Percentiles rank a stretch among this genome's conserved stretches.
Conservation (phyloP, 2,329 filamentous ascomycete genomes). For the Colletotrichum sp. region DNA sequence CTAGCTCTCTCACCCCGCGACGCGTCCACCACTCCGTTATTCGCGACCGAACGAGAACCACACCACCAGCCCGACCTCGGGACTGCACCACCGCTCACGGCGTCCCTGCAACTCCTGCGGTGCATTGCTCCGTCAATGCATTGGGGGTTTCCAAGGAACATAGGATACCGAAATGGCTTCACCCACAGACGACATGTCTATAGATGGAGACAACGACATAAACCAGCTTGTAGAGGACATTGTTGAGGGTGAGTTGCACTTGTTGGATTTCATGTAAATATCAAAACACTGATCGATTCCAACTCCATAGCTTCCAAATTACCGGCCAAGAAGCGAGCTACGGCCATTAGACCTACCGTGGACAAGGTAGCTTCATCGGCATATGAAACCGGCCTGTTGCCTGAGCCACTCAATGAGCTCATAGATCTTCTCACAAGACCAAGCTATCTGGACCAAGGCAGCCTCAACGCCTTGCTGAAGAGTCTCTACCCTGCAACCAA, state of each 20-base stretch:
- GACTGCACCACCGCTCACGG: not conserved
- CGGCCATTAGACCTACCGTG: constrained; percentile 67
- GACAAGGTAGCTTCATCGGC: constrained; percentile 67
- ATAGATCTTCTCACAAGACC: constrained; percentile 71
- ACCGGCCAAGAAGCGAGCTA: constrained; percentile 69
- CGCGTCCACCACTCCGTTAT: constrained; percentile 2
- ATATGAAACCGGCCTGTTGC: constrained; percentile 72
- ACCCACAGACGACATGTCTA: constrained; percentile 19
- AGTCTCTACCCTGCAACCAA: constrained; percentile 76
- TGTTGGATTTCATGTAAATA: not conserved
- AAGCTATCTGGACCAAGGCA: constrained; percentile 78
- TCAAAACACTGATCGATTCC: not conserved
- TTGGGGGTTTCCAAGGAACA: not conserved
- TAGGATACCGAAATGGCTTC: not conserved
- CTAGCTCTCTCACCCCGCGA: not conserved
- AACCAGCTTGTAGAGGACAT: constrained; percentile 40
- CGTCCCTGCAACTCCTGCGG: not conserved
- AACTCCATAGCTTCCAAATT: constrained; percentile 55
- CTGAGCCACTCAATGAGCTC: constrained; percentile 64
- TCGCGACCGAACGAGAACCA: not conserved
- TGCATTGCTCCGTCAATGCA: not conserved
- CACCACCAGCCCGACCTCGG: not conserved
- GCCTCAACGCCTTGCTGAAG: constrained; percentile 70
- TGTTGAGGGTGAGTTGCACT: constrained; percentile 26
- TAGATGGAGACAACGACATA: constrained; percentile 35